A percentile compares a stretch with the other conserved stretches of the same genome.
Evolutionary conservation across 2,329 filamentous ascomycete species (phyloP).

Genomic region (Aureobasidium musti): DNA sequence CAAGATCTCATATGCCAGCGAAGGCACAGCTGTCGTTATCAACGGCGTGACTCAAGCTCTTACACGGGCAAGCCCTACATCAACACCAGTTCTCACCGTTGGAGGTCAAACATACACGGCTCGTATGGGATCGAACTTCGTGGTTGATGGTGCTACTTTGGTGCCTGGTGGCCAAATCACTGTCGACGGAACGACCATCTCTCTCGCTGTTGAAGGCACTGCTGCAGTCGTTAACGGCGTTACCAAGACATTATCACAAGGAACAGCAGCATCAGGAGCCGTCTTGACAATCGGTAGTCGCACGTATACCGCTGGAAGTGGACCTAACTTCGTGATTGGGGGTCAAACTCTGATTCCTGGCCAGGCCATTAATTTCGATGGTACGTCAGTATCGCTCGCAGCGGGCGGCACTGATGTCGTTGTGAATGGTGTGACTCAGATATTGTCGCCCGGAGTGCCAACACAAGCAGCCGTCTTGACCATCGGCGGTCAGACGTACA

Average conservation of each 20-base stretch:
- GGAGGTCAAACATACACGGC: constrained; percentile 37
- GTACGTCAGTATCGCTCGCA: constrained; percentile 33
- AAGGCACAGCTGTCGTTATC: constrained; percentile 34
- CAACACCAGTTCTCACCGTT: constrained; percentile 33
- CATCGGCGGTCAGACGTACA: constrained; percentile 18
- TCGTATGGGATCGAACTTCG: constrained; percentile 40
- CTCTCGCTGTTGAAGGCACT: background rate
- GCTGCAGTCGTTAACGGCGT: constrained; percentile 44
- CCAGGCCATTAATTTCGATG: constrained; percentile 33
- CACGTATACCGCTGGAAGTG: constrained; percentile 26
- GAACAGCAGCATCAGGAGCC: constrained; percentile 34
- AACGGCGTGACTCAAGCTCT: constrained; percentile 35
- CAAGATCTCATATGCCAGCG: constrained; percentile 35
- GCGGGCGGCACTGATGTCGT: constrained; percentile 37
- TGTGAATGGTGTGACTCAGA: constrained; percentile 39
- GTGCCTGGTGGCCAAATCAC: constrained; percentile 35
- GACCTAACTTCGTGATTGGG: constrained; percentile 34
- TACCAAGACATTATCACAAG: constrained; percentile 22
- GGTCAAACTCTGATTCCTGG: constrained; percentile 35
- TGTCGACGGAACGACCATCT: constrained; percentile 35
- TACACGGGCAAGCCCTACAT: background rate
- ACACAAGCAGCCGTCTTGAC: constrained; percentile 33
- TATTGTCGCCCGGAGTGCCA: constrained; percentile 29
- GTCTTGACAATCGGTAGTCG: constrained; percentile 37
- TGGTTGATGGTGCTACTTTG: constrained; percentile 35